These are phyloP conservation scores for Adansonia madagascariensis DNA, from an alignment of 441 rosid genomes.

Conservation along the genomic window DNA sequence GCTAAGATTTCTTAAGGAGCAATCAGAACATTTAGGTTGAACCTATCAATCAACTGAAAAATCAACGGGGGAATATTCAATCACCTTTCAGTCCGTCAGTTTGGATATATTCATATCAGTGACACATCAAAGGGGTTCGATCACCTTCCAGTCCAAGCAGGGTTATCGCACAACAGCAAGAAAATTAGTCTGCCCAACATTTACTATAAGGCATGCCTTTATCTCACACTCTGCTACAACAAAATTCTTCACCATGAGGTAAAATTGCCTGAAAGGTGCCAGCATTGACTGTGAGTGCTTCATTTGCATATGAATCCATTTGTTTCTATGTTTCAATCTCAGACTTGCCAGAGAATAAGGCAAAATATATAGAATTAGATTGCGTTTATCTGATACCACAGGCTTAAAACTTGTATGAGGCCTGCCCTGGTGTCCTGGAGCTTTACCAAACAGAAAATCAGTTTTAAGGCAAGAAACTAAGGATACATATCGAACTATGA, in stretches of 20 bases:
- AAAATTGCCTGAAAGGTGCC: background rate
- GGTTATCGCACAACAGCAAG: background rate
- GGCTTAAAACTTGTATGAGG: background rate
- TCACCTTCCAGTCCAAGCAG: background rate
- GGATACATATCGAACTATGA: too few relatives aligned
- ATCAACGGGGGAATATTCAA: background rate
- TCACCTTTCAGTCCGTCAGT: background rate
- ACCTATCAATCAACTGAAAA: constrained; percentile 20
- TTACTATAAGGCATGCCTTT: background rate
- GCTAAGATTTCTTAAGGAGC: constrained; percentile 30
- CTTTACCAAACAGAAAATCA: too few relatives aligned
- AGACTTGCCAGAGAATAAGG: constrained; percentile 20
- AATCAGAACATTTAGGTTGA: constrained; percentile 30
- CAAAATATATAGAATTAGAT: constrained; percentile 8
- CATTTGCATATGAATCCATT: background rate
- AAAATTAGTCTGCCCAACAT: background rate
- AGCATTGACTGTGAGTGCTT: background rate
- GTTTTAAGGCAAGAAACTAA: too few relatives aligned
- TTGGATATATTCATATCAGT: background rate
- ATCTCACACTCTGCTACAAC: background rate
- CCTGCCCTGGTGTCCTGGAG: too few relatives aligned
- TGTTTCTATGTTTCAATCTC: constrained; percentile 25
- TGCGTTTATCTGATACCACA: background rate
- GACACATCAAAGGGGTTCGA: background rate
- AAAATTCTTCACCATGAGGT: constrained; percentile 18